Base-by-base conservation (phyloP, 1,284 basidiomycete species). In the Polyporus tsugae region DNA sequence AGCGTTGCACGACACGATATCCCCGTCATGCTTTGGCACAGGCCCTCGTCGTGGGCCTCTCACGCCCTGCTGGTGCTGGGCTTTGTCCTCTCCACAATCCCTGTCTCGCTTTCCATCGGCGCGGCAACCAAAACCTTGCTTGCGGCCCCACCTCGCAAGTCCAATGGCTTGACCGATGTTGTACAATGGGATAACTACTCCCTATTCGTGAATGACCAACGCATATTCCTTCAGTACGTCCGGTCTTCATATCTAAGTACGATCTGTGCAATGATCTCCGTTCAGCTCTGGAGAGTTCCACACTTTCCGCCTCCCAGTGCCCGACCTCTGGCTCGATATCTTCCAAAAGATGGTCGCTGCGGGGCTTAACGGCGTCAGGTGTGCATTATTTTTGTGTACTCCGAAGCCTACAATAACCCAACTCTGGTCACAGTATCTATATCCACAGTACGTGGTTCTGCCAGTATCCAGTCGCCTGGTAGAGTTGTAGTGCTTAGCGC, bases 341-440 rank as follows among this genome's bases (percentile, higher is more conserved):
- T 85, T 95, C 58, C 89, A 95, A 74, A 95, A 94, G 78, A 82
- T 89, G 73, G 92, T 93, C 73, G 94, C 93, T 1, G 89, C 91
- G 0, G 94, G 94, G n/a, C 81, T 95, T 70, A 95, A 95, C 73
- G 86, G 87, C 1, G 83, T 93, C 69, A 79, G 78, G 78, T 77
- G 63, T 38, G 66, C 42, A 17, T 11, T 6, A 2, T 36, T 3
- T 15, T 11, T 2, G 10, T 35, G 0, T n/a, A 3, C 25, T 22
- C 44, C 4, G 7, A 59, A 25, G 39, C 22, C 4, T 36, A 10
- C 2, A 36, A 13, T 63, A 29, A 65, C 19, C 38, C 4, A 9
- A 6, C 57, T 44, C 22, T 10, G 33, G 22, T 9, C 11, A 22
- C 38, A 91, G 89, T 71, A 86, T 94, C 33, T 95, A 94, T 75